phyloP scores from a whole-genome alignment of 371 early-diverging fungal species.

The Mucor circinelloides region DNA sequence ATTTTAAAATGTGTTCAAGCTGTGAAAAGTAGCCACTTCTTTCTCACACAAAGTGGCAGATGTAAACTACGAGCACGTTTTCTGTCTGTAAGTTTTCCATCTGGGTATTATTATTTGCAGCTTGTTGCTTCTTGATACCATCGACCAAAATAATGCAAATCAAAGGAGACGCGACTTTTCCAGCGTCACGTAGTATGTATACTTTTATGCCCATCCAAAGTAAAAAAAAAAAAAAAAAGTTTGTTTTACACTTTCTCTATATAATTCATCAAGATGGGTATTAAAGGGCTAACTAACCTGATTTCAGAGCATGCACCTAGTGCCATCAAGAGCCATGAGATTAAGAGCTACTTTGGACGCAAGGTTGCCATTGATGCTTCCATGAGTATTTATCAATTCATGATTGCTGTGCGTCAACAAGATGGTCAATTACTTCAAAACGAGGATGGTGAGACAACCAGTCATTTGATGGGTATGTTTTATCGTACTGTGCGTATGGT shows the following conservation, averaged over 20 bases:
- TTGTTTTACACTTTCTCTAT: neutral
- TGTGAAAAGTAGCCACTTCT: too few relatives aligned
- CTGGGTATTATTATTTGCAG: too few relatives aligned
- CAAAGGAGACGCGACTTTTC: too few relatives aligned
- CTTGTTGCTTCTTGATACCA: too few relatives aligned
- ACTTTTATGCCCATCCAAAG: too few relatives aligned
- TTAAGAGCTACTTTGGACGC: conserved; percentile 92
- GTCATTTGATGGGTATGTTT: conserved; percentile 98
- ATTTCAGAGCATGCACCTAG: conserved; percentile 91
- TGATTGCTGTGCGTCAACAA: conserved; percentile 95
- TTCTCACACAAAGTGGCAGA: too few relatives aligned
- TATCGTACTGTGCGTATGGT: conserved; percentile 99
- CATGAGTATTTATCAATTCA: conserved; percentile 99
- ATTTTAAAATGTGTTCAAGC: too few relatives aligned
- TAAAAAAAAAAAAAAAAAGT: too few relatives aligned
- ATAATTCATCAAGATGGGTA: conserved; percentile 71
- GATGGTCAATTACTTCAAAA: conserved; percentile 93
- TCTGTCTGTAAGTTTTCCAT: too few relatives aligned
- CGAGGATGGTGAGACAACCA: conserved; percentile 93
- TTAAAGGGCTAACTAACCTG: conserved; percentile 92
- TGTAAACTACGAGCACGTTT: too few relatives aligned
- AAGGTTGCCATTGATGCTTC: conserved; percentile 99
- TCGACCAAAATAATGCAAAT: too few relatives aligned
- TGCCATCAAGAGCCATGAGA: conserved; percentile 83
- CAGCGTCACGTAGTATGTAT: too few relatives aligned